phyloP scores from a whole-genome alignment of 768 basidiomycete species.

The Hebeloma cylindrosporum region DNA sequence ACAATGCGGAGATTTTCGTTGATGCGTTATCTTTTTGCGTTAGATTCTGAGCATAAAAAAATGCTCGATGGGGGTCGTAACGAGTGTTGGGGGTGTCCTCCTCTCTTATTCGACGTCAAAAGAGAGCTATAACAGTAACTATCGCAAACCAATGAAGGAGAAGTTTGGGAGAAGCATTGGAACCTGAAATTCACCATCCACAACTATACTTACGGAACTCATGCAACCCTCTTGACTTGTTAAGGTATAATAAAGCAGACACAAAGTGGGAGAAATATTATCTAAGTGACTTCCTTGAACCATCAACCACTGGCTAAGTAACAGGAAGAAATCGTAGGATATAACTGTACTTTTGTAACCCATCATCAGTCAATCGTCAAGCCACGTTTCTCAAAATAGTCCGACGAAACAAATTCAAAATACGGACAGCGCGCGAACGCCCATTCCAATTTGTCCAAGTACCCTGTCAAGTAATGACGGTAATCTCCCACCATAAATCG shows the following conservation, averaged over 20 bases:
- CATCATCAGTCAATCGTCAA: conserved; percentile 1
- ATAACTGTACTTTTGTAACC: no score
- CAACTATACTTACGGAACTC: no score
- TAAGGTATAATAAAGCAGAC: no score
- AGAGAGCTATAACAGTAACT: neutral
- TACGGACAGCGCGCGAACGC: neutral
- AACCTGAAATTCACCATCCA: no score
- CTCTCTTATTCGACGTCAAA: conserved; percentile 8
- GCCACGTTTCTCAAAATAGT: conserved; percentile 1
- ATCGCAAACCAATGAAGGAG: neutral
- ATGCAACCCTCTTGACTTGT: no score
- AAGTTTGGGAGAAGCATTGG: no score
- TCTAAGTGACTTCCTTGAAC: no score
- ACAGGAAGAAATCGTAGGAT: no score
- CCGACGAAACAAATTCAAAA: neutral
- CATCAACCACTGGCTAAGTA: no score
- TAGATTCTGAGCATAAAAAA: no score
- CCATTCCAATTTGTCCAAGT: neutral
- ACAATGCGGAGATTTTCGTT: conserved; percentile 12
- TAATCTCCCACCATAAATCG: neutral
- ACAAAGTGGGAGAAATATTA: no score
- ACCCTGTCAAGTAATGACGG: neutral
- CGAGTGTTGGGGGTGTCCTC: conserved; percentile 4
- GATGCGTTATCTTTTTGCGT: neutral
- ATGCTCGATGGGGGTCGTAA: conserved; percentile 6